Conservation (phyloP, 768 basidiomycete genomes). For the Leccinum fibrillosum region DNA sequence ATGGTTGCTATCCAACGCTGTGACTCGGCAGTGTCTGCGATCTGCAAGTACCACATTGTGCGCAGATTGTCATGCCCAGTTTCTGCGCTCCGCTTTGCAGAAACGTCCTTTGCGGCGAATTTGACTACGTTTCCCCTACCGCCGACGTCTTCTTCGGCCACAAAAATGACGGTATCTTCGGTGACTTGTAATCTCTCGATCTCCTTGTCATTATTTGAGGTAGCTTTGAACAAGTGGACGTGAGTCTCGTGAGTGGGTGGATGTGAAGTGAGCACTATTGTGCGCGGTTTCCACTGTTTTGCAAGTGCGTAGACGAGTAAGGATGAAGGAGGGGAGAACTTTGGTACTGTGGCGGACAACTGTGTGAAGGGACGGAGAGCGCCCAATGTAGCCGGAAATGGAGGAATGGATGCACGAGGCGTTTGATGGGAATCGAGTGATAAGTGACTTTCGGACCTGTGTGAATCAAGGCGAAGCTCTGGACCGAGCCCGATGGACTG, state of each 20-base stretch:
- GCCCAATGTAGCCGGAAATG: constrained; percentile 59
- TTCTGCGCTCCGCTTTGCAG: constrained; percentile 34
- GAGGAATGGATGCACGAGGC: constrained; percentile 33
- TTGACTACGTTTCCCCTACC: constrained; percentile 56
- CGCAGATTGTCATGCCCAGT: constrained; percentile 2
- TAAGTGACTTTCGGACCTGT: constrained; percentile 13
- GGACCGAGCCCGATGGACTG: constrained; percentile 70
- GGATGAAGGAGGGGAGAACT: constrained; percentile 65
- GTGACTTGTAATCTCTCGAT: constrained; percentile 74
- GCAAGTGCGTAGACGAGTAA: constrained; percentile 70
- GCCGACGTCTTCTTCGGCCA: constrained; percentile 54
- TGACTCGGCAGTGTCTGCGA: constrained; percentile 55
- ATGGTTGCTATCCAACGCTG: constrained; percentile 76
- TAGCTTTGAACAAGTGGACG: constrained; percentile 71
- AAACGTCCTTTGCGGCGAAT: constrained; percentile 62
- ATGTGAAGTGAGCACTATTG: constrained; percentile 54
- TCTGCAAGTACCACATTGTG: constrained; percentile 61
- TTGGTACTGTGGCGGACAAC: constrained; percentile 54
- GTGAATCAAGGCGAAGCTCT: constrained; percentile 42
- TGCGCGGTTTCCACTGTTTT: constrained; percentile 68
- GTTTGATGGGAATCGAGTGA: constrained; percentile 19
- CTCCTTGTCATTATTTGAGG: constrained; percentile 59
- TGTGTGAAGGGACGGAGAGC: constrained; percentile 52
- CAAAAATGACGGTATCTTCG: constrained; percentile 72
- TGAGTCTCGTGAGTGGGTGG: constrained; percentile 40